Percentiles rank a stretch among this genome's conserved stretches.
Conservation (phyloP, 345 rosid species). For the Populus euphratica region DNA sequence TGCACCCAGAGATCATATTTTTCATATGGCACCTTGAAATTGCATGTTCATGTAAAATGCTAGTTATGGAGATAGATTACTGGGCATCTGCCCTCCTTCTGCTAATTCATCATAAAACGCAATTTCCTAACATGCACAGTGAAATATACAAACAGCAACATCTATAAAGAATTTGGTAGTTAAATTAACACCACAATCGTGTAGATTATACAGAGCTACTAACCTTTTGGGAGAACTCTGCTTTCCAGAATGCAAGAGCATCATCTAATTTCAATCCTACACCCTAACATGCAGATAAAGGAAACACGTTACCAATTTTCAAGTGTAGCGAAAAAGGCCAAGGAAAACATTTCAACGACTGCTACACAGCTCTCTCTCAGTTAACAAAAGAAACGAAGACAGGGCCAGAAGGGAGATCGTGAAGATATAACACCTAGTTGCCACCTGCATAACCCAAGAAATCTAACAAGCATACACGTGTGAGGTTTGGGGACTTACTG, state of each 20-base stretch:
- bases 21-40: background rate
- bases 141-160: background rate
- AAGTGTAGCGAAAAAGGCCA: background rate
- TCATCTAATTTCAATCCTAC: slow-evolving; percentile 91
- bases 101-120: background rate
- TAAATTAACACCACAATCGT: background rate
- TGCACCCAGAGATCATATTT: background rate
- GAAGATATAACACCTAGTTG: background rate
- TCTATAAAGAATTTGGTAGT: background rate
- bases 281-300: slow-evolving; percentile 42
- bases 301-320: slow-evolving; percentile 3
- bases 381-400: background rate
- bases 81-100: no score
- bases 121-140: background rate
- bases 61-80: background rate
- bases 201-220: background rate
- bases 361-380: background rate
- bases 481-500: background rate
- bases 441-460: background rate
- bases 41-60: background rate
- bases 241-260: slow-evolving; percentile 87
- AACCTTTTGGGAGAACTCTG: slow-evolving; percentile 83
- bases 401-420: background rate
- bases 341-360: background rate
- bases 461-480: background rate